Evolutionary conservation across 192 early-diverging fungal genomes (phyloP).

Genomic region (Lunasporangiospora selenospora): DNA sequence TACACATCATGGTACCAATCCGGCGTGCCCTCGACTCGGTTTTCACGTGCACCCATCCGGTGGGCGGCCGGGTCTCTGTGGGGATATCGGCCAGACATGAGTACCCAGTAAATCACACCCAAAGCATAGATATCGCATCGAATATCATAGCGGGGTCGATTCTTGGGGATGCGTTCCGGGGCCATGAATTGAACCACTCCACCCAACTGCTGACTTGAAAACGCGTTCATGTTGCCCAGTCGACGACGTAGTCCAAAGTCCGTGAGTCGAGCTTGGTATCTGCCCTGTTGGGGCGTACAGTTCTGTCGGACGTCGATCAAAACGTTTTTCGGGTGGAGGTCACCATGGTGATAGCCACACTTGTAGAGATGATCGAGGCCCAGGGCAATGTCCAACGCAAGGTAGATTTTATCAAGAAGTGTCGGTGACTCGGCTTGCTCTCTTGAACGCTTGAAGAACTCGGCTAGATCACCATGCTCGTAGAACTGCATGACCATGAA

Average conservation of each 20-base stretch:
- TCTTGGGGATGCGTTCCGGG: constrained; percentile 38
- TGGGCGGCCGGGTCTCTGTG: constrained; percentile 30
- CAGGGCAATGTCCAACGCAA: constrained; percentile 32
- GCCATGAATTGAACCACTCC: constrained; percentile 48
- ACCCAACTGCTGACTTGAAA: constrained; percentile 45
- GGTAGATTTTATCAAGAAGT: constrained; percentile 26
- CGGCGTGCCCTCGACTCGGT: constrained; percentile 21
- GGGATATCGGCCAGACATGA: constrained; percentile 37
- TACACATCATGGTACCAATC: constrained; percentile 24
- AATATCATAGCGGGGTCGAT: constrained; percentile 36
- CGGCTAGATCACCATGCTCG: constrained; percentile 32
- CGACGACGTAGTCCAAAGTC: constrained; percentile 44
- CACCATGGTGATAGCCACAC: constrained; percentile 43
- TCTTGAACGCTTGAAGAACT: constrained; percentile 8
- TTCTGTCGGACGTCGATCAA: constrained; percentile 27
- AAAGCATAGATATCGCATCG: constrained; percentile 43
- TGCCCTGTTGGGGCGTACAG: constrained; percentile 12
- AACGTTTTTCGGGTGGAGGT: constrained; percentile 43
- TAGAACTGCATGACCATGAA: constrained; percentile 48
- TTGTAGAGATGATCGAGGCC: constrained; percentile 39
- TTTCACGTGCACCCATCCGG: constrained; percentile 24
- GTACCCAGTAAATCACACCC: constrained; percentile 40
- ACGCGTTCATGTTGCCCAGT: constrained; percentile 23
- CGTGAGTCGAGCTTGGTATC: constrained; percentile 31
- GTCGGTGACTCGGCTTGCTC: constrained; percentile 15